Conservation (phyloP, 257 asterid species). For the Gynochthodes officinalis region DNA sequence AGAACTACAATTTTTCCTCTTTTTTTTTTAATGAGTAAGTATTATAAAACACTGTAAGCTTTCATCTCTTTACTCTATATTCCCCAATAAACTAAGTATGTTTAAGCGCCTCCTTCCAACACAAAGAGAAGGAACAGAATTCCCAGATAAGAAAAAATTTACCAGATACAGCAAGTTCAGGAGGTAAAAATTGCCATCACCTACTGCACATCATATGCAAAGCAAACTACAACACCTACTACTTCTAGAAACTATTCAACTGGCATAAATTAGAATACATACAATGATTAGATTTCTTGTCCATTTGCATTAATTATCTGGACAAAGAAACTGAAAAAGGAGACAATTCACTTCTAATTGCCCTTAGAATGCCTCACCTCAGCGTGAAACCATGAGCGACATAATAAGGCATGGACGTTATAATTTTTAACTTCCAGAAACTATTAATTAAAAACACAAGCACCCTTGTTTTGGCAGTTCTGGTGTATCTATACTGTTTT, state of each 20-base stretch:
- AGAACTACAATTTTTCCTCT: neutral
- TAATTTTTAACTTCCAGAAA: neutral
- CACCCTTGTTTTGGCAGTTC: neutral
- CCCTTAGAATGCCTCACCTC: neutral
- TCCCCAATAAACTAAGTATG: neutral
- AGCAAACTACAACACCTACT: neutral
- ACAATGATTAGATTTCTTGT: neutral
- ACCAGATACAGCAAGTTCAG: neutral
- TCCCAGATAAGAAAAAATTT: neutral
- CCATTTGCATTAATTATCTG: neutral
- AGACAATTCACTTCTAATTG: neutral
- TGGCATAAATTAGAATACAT: neutral
- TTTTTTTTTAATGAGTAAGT: neutral
- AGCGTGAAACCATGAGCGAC: neutral
- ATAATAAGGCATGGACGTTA: neutral
- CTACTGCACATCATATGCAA: neutral
- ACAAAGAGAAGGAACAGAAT: neutral
- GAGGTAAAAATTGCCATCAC: neutral
- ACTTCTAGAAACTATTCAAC: neutral
- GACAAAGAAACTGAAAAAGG: neutral
- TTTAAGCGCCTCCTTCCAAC: neutral
- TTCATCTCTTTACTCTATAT: neutral
- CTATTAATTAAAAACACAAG: too few relatives aligned
- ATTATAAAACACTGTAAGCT: neutral
- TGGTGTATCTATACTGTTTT: neutral